A percentile compares a stretch with the other conserved stretches of the same genome.
These are phyloP conservation scores for Zymoseptoria crescenta DNA, from an alignment of 2,329 filamentous ascomycete genomes.

Conservation along the genomic window DNA sequence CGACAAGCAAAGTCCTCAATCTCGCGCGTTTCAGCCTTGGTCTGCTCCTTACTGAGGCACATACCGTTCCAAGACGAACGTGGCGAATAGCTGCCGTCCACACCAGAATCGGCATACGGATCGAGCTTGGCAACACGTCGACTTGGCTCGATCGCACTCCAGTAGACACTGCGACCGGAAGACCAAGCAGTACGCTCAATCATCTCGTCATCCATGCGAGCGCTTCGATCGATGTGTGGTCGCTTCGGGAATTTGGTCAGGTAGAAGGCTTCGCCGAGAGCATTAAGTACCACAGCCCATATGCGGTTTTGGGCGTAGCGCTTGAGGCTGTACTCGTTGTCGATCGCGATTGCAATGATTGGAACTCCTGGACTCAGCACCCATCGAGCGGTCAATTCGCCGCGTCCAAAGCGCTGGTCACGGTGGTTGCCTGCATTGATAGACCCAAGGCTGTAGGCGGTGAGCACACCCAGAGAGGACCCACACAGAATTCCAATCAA, in stretches of 20 bases:
- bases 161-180: conserved; percentile 68
- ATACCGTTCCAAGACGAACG: conserved; percentile 67
- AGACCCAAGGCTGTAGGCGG: conserved; percentile 62
- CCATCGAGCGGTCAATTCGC: conserved; percentile 83
- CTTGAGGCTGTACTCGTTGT: conserved; percentile 69
- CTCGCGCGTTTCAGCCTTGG: conserved; percentile 68
- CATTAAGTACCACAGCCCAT: conserved; percentile 92
- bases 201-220: conserved; percentile 43
- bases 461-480: conserved; percentile 74
- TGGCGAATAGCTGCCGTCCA: conserved; percentile 69
- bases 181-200: conserved; percentile 66
- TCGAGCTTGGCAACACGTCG: conserved; percentile 64
- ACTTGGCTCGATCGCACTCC: conserved; percentile 73
- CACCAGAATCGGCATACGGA: conserved; percentile 59
- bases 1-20: conserved; percentile 68
- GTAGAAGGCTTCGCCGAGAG: conserved; percentile 85
- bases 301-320: conserved; percentile 63
- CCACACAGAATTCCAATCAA: conserved; percentile 76
- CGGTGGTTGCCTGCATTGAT: conserved; percentile 48
- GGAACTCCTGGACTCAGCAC: conserved; percentile 86
- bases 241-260: conserved; percentile 61
- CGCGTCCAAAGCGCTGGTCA: conserved; percentile 56
- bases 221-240: conserved; percentile 42
- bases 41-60: conserved; percentile 61
- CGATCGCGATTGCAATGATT: conserved; percentile 73